These are phyloP conservation scores for Coemansia sp. DNA, from an alignment of 192 early-diverging fungal genomes.

Conservation along the genomic window DNA sequence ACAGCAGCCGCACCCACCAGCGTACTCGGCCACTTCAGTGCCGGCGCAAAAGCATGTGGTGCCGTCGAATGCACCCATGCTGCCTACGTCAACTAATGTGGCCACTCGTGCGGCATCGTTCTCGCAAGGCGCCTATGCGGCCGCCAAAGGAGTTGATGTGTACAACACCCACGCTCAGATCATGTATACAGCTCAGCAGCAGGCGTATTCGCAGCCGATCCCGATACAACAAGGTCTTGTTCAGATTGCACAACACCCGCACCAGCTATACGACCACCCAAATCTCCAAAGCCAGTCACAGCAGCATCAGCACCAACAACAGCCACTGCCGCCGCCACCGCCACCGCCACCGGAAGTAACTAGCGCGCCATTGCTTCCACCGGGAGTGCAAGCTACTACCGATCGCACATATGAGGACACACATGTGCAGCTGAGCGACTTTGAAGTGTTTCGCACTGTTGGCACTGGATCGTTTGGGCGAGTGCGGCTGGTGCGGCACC, in stretches of 20 bases:
- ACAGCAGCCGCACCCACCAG: slow-evolving; percentile 14
- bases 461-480: slow-evolving; percentile 97
- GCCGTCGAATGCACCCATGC: slow-evolving; percentile 38
- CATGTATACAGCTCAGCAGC: neutral
- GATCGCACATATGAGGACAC: slow-evolving; percentile 34
- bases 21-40: slow-evolving; percentile 5
- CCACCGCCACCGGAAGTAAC: slow-evolving; percentile 5
- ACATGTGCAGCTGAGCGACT: slow-evolving; percentile 67
- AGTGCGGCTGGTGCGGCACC: slow-evolving; percentile 85
- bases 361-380: neutral
- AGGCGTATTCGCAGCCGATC: slow-evolving; percentile 5
- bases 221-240: neutral
- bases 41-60: slow-evolving; percentile 39
- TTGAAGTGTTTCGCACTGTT: slow-evolving; percentile 80
- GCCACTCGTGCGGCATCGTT: slow-evolving; percentile 46
- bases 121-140: slow-evolving; percentile 19
- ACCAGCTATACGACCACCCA: slow-evolving; percentile 1
- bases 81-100: slow-evolving; percentile 31
- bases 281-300: slow-evolving; percentile 6
- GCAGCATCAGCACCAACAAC: slow-evolving; percentile 3
- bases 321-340: slow-evolving; percentile 7
- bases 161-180: slow-evolving; percentile 3
- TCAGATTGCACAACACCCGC: slow-evolving; percentile 6
- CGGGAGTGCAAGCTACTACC: neutral
- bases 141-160: slow-evolving; percentile 2